Evolutionary conservation across 2,329 filamentous ascomycete species (phyloP), one percentile per base, ranked within the genome.

Genomic region (Leptographium galeiforme): DNA sequence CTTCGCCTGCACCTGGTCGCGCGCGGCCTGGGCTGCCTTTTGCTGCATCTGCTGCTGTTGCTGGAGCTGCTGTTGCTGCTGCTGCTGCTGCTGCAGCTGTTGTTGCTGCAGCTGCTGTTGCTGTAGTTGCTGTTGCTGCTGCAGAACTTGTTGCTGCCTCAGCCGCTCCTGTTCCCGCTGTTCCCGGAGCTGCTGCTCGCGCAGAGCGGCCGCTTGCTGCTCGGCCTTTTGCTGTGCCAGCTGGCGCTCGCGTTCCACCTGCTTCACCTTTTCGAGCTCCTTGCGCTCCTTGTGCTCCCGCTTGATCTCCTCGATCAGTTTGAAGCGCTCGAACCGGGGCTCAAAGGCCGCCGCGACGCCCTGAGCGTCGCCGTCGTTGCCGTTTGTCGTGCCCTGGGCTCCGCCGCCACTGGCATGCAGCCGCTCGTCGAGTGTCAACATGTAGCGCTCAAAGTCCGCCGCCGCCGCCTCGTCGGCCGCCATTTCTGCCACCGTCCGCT

Each of bases 401-500:
- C 76, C 73, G 5, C 78, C 75, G 14, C 74, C 73, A 43, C 73
- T 77, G 1, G 84, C 75, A 13, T 81, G 77, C 56, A 89, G 76
- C 7, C 89, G 79, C 61, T 96, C 91, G 63, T 98, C 93, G 68
- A 90, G 81, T 25, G 88, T 84, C 50, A 97, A 82, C 89, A 98
- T 93, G 60, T 89, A 94, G 48, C 89, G 81, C 68, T 98, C 90
- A 58, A 89, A 83, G 55, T 89, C 87, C 25, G 90, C 91, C 0
- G 89, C 89, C 56, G 89, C 77, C 1, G 93, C 91, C 69, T 98
- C 90, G 63, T 98, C 93, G 8, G 91, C 91, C 10, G 89, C 93
- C 72, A 97, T 81, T 65, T 98, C 91, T 10, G 93, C 93, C 18
- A 94, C 84, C 0, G 93, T 98, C 57, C 91, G 82, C 74, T 98